Percentiles rank a stretch among this genome's conserved stretches.
Conservation (phyloP, 1,284 basidiomycete genomes). For the Inonotus obliquus region DNA sequence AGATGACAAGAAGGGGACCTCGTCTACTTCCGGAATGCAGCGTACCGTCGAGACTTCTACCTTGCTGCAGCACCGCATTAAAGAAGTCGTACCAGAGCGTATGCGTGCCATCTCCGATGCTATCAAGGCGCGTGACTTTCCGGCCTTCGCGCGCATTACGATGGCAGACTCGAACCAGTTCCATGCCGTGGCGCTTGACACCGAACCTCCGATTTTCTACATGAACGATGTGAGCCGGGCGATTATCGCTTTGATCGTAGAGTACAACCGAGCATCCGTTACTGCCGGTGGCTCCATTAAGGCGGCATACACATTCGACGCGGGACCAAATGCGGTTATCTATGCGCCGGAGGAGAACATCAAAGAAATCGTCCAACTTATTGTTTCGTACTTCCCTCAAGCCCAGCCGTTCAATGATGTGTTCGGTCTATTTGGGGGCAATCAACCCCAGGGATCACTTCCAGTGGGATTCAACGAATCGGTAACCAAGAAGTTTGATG, state of each 20-base stretch:
- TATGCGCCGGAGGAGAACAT: constrained; percentile 82
- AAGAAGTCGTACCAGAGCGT: constrained; percentile 79
- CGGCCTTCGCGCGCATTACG: constrained; percentile 85
- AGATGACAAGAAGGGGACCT: constrained; percentile 96
- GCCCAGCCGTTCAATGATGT: constrained; percentile 70
- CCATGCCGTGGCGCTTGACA: constrained; percentile 97
- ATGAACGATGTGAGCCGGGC: constrained; percentile 93
- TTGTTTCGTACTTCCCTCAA: constrained; percentile 84
- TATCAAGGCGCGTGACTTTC: constrained; percentile 81
- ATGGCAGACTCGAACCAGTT: constrained; percentile 99
- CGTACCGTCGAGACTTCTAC: constrained; percentile 90
- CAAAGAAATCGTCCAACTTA: constrained; percentile 69
- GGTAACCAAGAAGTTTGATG: constrained; percentile 69
- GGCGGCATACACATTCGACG: constrained; percentile 97
- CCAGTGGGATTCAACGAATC: constrained; percentile 73
- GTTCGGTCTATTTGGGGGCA: constrained; percentile 52
- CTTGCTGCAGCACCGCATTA: constrained; percentile 88
- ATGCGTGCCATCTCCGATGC: constrained; percentile 83
- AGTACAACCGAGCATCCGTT: constrained; percentile 86
- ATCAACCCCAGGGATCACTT: constrained; percentile 38
- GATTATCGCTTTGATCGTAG: constrained; percentile 85
- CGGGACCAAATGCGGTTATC: constrained; percentile 98
- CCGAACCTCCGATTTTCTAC: constrained; percentile 97
- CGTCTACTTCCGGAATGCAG: constrained; percentile 96
- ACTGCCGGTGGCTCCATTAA: constrained; percentile 60